These are phyloP conservation scores for Oemleria cerasiformis DNA, from an alignment of 306 rosid genomes.

Conservation along the genomic window DNA sequence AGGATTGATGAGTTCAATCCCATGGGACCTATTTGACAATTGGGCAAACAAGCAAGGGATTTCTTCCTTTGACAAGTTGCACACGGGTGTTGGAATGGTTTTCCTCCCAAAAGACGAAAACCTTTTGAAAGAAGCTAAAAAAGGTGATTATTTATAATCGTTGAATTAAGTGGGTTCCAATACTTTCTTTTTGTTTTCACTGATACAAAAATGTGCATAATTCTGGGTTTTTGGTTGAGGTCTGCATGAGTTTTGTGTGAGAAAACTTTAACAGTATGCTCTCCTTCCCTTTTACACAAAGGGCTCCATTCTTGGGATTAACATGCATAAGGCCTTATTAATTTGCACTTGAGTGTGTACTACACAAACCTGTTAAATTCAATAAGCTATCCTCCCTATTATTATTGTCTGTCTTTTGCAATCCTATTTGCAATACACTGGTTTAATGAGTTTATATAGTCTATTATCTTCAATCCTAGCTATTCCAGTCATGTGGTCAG, in stretches of 20 bases:
- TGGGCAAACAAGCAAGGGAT: slow-evolving; percentile 87
- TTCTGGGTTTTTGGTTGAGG: slow-evolving; percentile 18
- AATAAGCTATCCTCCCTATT: background rate
- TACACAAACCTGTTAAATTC: background rate
- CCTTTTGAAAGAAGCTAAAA: slow-evolving; percentile 67
- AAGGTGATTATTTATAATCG: slow-evolving; percentile 52
- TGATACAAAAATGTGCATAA: slow-evolving; percentile 18
- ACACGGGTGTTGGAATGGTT: slow-evolving; percentile 97
- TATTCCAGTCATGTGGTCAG: background rate
- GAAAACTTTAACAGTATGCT: background rate
- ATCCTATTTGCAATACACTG: background rate
- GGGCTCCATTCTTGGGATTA: background rate
- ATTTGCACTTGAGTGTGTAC: background rate
- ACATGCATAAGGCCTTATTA: background rate
- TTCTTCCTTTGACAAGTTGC: slow-evolving; percentile 81
- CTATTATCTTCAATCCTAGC: background rate
- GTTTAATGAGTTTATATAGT: background rate
- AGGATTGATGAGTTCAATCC: slow-evolving; percentile 85
- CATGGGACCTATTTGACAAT: slow-evolving; percentile 86
- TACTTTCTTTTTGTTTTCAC: slow-evolving; percentile 22
- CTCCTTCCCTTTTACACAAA: background rate
- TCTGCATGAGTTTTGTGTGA: background rate
- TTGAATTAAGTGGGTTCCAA: slow-evolving; percentile 19
- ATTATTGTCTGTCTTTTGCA: background rate
- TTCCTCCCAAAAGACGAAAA: slow-evolving; percentile 74